Base-by-base conservation (phyloP, 805 yeast genomes). In the Candida sithepensis region DNA sequence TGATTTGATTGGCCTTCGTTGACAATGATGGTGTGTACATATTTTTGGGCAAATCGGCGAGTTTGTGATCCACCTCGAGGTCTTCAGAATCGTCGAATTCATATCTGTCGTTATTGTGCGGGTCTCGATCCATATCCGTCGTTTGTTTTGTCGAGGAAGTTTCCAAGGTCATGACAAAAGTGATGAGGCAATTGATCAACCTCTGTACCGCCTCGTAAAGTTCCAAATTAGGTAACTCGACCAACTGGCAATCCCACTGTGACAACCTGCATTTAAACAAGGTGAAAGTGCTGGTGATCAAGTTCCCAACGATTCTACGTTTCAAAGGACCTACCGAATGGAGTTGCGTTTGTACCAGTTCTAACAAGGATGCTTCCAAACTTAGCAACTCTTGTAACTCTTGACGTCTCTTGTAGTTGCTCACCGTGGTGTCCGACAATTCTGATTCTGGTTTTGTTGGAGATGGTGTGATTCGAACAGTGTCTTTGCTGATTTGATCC, bases 181-280 rank as follows among this genome's bases (percentile, higher is more conserved):
- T 58, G 5, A 71, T 64, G 40, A 69, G 45, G 0, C 68, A 48
- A 32, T 60, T 56, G 2, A 70, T 64, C 30, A 67, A 46, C 13
- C 46, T 56, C 46, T 70, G 74, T 55, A 69, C 61, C 44, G 56
- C 58, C n/a, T 63, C 53, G 42, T 60, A 63, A 3, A 68, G 42
- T 7, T 52, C 53, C 4, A 58, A 41, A 12, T 64, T 54, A 1
- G 66, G 58, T 2, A 49, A 36, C n/a, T 51, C 54, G 21, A 52
- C 45, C 16, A 53, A 45, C 16, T 47, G 43, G 24, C 18, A n/a
- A 21, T 21, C 18, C 24, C 14, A 24, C 14, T 26, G 12, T 42
- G 33, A 42, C 53, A 24, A 7, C 10, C 10, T 24, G 10, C 28
- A 45, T 37, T 49, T 52, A 40, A 55, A 49, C 26, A 57, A 39